These are phyloP conservation scores for Lyophyllum shimeji DNA, from an alignment of 768 basidiomycete genomes.

Conservation along the genomic window DNA sequence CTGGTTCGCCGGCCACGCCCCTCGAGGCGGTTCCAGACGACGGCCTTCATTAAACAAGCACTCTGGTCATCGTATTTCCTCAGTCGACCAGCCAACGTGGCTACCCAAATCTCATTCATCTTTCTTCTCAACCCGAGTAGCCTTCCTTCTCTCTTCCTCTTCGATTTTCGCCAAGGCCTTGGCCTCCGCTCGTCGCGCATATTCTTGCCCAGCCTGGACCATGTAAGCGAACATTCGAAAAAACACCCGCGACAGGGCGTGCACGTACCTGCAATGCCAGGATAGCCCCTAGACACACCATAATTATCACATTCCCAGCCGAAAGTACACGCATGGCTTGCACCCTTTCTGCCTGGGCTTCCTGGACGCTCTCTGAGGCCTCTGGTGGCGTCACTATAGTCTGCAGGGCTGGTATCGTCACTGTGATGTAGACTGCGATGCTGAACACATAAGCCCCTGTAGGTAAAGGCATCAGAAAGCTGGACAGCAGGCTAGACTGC, in stretches of 20 bases:
- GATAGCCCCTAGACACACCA: conserved; percentile 62
- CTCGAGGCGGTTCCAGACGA: not conserved
- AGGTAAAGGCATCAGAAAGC: conserved; percentile 8
- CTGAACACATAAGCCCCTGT: conserved; percentile 75
- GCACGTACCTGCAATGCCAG: conserved; percentile 69
- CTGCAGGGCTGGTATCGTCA: conserved; percentile 75
- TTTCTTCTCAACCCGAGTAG: conserved; percentile 34
- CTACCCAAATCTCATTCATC: conserved; percentile 27
- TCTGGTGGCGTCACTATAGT: conserved; percentile 66
- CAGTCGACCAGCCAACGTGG: no score
- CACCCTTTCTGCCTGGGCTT: conserved; percentile 60
- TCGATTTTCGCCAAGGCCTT: conserved; percentile 35
- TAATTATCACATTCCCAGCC: conserved; percentile 86
- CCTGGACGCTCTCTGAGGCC: conserved; percentile 36
- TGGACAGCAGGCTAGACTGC: not conserved
- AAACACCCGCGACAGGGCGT: not conserved
- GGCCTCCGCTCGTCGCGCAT: conserved; percentile 64
- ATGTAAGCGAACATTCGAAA: conserved; percentile 7
- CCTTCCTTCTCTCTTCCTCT: conserved; percentile 30
- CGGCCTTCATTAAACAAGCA: not conserved
- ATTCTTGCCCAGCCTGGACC: conserved; percentile 80
- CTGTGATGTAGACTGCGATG: conserved; percentile 78
- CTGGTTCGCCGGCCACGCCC: not conserved
- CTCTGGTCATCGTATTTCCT: not conserved
- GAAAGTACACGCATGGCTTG: conserved; percentile 81